Conservation (phyloP, 805 yeast species). For the Wickerhamiella dianesei region DNA sequence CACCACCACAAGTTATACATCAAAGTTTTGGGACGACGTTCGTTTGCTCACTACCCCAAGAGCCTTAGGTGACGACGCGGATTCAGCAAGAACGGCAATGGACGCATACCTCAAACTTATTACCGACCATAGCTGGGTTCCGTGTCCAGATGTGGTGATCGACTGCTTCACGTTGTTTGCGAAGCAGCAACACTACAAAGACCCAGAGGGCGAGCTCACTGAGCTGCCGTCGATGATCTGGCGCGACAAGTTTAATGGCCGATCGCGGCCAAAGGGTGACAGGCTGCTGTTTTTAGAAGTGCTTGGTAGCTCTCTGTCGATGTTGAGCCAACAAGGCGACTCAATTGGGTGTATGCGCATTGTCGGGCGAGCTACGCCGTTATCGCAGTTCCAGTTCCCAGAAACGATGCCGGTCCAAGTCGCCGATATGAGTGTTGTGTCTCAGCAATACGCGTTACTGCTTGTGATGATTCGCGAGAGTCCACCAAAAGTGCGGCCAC, state of each 20-base stretch:
- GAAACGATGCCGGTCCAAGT: constrained; percentile 9
- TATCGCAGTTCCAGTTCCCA: constrained; percentile 13
- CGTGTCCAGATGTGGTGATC: constrained; percentile 7
- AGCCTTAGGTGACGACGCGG: background rate
- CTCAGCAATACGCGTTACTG: constrained; percentile 17
- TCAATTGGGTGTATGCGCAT: constrained; percentile 5
- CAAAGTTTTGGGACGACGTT: background rate
- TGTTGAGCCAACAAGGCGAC: background rate
- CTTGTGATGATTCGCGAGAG: constrained; percentile 13
- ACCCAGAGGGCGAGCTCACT: constrained; percentile 15
- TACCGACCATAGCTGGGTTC: constrained; percentile 17
- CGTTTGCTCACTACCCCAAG: background rate
- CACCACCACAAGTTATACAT: too few species aligned
- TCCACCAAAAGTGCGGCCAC: constrained; percentile 6
- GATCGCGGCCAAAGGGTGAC: constrained; percentile 3
- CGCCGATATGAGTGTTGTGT: constrained; percentile 13
- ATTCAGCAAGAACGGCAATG: constrained; percentile 3
- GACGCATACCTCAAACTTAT: constrained; percentile 8
- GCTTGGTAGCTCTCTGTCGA: constrained; percentile 14
- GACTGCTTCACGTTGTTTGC: constrained; percentile 14
- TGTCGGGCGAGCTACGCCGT: constrained; percentile 17
- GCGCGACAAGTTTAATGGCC: constrained; percentile 14
- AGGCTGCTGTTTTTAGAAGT: constrained; percentile 16
- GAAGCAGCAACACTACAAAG: constrained; percentile 15
- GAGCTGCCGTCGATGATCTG: constrained; percentile 14